Conservation (phyloP, 768 basidiomycete species). For the Heimioporus sp. region DNA sequence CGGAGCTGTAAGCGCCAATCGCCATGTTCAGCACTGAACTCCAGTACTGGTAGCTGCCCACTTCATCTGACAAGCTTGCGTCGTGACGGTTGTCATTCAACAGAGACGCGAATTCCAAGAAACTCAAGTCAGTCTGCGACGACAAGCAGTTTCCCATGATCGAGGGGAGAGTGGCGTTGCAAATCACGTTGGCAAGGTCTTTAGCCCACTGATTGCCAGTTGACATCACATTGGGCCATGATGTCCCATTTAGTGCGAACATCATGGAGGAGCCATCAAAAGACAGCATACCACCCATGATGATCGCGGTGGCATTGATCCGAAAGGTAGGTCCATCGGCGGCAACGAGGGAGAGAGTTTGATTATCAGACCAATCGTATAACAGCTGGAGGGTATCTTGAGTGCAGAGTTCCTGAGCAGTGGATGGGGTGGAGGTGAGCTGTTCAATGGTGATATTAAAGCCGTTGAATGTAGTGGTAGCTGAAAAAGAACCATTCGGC, state of each 20-base stretch:
- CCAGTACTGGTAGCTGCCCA: too few relatives aligned
- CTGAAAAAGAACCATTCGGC: neutral
- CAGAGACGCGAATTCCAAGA: too few relatives aligned
- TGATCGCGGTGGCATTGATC: conserved; percentile 7
- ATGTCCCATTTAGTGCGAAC: conserved; percentile 18
- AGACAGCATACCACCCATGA: conserved; percentile 5
- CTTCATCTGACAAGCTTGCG: too few relatives aligned
- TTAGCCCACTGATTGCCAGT: conserved; percentile 9
- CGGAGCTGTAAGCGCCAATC: too few relatives aligned
- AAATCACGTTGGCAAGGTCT: conserved; percentile 16
- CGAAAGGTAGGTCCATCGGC: neutral
- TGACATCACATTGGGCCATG: conserved; percentile 10
- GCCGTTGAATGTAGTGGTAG: conserved; percentile 8
- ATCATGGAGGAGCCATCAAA: conserved; percentile 4
- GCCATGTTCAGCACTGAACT: neutral
- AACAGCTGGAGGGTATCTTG: too few relatives aligned
- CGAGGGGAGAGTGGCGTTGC: neutral
- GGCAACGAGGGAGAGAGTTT: too few relatives aligned
- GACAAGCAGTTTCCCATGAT: too few relatives aligned
- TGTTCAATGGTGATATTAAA: conserved; percentile 15
- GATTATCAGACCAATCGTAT: too few relatives aligned
- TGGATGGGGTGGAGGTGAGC: conserved; percentile 8
- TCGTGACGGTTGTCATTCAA: too few relatives aligned
- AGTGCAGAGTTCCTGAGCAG: neutral
- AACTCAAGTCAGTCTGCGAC: too few relatives aligned